These are phyloP conservation scores for Eucalyptus melliodora DNA, from an alignment of 345 rosid genomes.

Conservation along the genomic window DNA sequence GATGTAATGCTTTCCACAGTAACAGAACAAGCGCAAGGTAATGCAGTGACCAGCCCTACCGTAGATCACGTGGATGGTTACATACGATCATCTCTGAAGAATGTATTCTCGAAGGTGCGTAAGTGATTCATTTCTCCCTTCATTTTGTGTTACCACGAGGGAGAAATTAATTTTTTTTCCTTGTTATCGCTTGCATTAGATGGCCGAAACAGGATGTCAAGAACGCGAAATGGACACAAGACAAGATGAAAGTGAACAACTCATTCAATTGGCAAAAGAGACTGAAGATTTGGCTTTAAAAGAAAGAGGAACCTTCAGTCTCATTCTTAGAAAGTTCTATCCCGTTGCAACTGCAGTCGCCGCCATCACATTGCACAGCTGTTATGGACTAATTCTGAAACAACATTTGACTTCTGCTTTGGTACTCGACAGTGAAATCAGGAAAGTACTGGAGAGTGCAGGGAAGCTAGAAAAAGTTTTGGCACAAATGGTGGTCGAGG, in stretches of 20 bases:
- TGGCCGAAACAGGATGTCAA: slow-evolving; percentile 38
- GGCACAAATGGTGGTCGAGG: slow-evolving; percentile 87
- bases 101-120: slow-evolving; percentile 59
- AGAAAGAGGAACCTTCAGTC: slow-evolving; percentile 73
- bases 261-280: slow-evolving; percentile 59
- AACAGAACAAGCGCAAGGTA: slow-evolving; percentile 34
- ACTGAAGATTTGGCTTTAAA: slow-evolving; percentile 65
- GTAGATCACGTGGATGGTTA: slow-evolving; percentile 53
- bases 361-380: slow-evolving; percentile 53
- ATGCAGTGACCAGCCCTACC: slow-evolving; percentile 31
- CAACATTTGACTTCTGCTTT: slow-evolving; percentile 49
- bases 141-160: not conserved
- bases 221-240: slow-evolving; percentile 21
- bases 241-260: slow-evolving; percentile 41
- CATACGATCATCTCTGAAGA: slow-evolving; percentile 61
- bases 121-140: not conserved
- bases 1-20: slow-evolving; percentile 21
- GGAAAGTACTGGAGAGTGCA: slow-evolving; percentile 63
- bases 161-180: not conserved
- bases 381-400: slow-evolving; percentile 64
- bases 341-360: slow-evolving; percentile 55
- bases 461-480: slow-evolving; percentile 73
- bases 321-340: slow-evolving; percentile 70
- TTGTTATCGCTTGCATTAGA: slow-evolving; percentile 8
- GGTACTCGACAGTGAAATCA: slow-evolving; percentile 31